Base-by-base conservation (phyloP, 768 basidiomycete genomes). In the Wakefieldia striispora region DNA sequence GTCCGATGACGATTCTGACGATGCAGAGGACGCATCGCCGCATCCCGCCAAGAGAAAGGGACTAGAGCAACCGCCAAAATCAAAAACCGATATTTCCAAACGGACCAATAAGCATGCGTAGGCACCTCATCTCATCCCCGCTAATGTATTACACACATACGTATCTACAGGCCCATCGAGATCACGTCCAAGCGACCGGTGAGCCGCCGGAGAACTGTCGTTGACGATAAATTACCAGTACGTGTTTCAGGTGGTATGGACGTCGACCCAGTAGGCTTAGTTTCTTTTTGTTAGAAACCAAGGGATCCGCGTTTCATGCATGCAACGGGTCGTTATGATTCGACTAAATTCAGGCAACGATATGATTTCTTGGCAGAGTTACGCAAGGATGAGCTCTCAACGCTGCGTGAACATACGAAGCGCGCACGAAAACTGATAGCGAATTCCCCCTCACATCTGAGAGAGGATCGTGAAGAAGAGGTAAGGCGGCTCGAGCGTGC, bases 271-370 rank as follows among this genome's bases (percentile, higher is more conserved):
- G 17, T 31, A 16, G 34, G 14, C 33, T 33, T 6, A 33, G n/a
- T 50, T 26, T 29, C 41, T 21, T 23, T 6, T 20, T 10, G 33
- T 49, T 44, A 95, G 92, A 80, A 84, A 68, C 66, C 83, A 13
- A 81, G 93, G 26, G 94, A 97, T 70, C 94, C 95, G 1, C 82
- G 94, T 40, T 97, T 97, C 70, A 72, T 87, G 23, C 76, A 82
- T 23, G 69, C 87, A 9, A 75, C 86, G 13, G 92, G 92, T 13
- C 74, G 81, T 52, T 83, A 86, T 56, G 80, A 84, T 14, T 59
- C 75, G 0, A 69, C 82, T 40, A 80, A 81, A 29, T 94, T 91
- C 65, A 79, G 75, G 17, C 63, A 79, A 39, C 81, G 83, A 27
- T 97, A 95, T 57, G 72, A 72, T 1, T 97, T 97, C 66, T 74